Evolutionary conservation across 352 stramenopile genomes (phyloP).

Genomic region (Pythium brachiatum): DNA sequence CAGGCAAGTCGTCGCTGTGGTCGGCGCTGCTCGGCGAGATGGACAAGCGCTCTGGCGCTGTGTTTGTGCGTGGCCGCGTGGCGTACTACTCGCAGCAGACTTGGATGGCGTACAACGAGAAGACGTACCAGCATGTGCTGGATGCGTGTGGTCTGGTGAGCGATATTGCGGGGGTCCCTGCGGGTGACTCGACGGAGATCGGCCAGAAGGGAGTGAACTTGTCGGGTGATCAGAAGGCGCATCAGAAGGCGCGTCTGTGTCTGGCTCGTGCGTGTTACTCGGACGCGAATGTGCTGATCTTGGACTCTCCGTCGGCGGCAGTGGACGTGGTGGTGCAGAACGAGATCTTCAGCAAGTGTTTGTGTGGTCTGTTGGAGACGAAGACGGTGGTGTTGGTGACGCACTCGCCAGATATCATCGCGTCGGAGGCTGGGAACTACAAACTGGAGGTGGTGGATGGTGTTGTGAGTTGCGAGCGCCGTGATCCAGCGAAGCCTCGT

Average conservation of each 20-base stretch:
- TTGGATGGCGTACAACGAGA: constrained; percentile 60
- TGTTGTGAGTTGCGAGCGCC: neutral
- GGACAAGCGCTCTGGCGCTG: constrained; percentile 38
- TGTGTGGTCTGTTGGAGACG: constrained; percentile 23
- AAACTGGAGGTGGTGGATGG: neutral
- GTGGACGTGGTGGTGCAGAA: constrained; percentile 93
- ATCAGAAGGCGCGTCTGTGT: constrained; percentile 38
- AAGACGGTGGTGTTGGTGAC: constrained; percentile 23
- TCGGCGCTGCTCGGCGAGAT: constrained; percentile 82
- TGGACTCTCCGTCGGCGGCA: constrained; percentile 92
- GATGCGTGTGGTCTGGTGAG: constrained; percentile 76
- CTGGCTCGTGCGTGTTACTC: constrained; percentile 73
- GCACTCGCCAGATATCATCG: constrained; percentile 13
- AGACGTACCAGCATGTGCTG: constrained; percentile 48
- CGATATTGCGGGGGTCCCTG: constrained; percentile 82
- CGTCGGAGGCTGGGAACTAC: constrained; percentile 6
- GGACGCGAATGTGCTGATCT: constrained; percentile 66
- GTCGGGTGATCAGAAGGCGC: constrained; percentile 92
- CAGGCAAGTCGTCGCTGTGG: constrained; percentile 57
- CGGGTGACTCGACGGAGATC: constrained; percentile 92
- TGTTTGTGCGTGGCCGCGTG: constrained; percentile 47
- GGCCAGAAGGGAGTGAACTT: constrained; percentile 95
- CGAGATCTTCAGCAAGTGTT: constrained; percentile 85
- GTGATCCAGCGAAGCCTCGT: neutral
- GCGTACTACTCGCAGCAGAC: constrained; percentile 78